Percentiles rank a stretch among this genome's conserved stretches.
Evolutionary conservation across 192 early-diverging fungal species (phyloP).

Genomic region (Entomortierella beljakovae): DNA sequence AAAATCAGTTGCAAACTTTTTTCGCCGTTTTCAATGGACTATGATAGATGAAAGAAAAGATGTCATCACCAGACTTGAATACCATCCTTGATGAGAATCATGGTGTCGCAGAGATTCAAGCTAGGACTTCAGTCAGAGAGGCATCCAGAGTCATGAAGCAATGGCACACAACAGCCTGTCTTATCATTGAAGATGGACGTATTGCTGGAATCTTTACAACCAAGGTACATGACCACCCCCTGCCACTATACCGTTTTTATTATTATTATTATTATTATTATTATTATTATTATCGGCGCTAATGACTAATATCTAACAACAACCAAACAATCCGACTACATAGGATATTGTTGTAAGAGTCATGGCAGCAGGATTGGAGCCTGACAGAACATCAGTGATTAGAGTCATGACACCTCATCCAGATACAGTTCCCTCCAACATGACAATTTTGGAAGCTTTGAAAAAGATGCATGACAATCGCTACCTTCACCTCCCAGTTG

Average conservation of each 20-base stretch:
- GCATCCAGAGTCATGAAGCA: constrained; percentile 80
- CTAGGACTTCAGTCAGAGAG: constrained; percentile 76
- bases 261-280: neutral
- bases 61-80: constrained; percentile 90
- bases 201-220: constrained; percentile 78
- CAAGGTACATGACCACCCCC: constrained; percentile 33
- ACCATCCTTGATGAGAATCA: constrained; percentile 75
- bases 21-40: neutral
- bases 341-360: constrained; percentile 89
- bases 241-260: neutral
- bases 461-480: constrained; percentile 82
- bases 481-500: constrained; percentile 82
- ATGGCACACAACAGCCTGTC: constrained; percentile 75
- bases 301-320: too few relatives aligned
- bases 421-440: constrained; percentile 73
- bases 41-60: constrained; percentile 69
- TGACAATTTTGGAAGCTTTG: constrained; percentile 80
- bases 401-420: constrained; percentile 96
- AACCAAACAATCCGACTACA: too few relatives aligned
- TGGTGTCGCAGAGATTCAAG: constrained; percentile 69
- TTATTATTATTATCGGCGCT: constrained; percentile 5
- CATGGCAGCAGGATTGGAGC: constrained; percentile 85
- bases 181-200: constrained; percentile 74
- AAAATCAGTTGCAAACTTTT: neutral
- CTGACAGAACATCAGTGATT: constrained; percentile 88